Evolutionary conservation across 164 flowering plant genomes (phyloP), one percentile per base, ranked within the genome.

Genomic region (Vitis labrusca): DNA sequence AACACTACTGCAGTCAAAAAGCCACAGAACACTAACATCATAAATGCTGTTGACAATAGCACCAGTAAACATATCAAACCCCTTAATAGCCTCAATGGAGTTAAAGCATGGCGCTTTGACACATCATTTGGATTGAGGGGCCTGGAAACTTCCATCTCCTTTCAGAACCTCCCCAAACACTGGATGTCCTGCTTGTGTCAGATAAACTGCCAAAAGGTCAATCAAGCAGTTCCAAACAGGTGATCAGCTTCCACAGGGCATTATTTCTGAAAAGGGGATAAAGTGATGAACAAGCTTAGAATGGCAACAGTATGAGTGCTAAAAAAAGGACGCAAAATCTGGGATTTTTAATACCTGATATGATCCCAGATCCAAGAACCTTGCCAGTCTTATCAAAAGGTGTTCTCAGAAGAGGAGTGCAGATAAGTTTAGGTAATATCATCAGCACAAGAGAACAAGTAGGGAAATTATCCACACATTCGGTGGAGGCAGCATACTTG

Each of bases 1-100:
- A 89, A 64, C 50, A 79, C 0, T 12, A 85, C 79, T 51, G 85
- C 80, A 17, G 79, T 65, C 17, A 80, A 13, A 23, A 87, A 86
- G 19, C 83, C 90, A 63, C 71, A 84, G 79, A 73, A 93, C 29
- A 91, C 85, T 48, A 91, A 44, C 71, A 85, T 86, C 86, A 85
- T 81, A 73, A 88, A 90, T 29, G 98, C 98, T 10, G 98, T 86
- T 60, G 80, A 84, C 64, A 95, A 76, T 44, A 90, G 70, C 65
- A 93, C 85, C 16, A 76, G 9, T 61, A 95, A 79, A 78, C 99
- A 95, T 54, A 89, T 23, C 5, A 91, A 3, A 69, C 99, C 99
- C 82, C 97, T 84, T 44, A 88, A 11, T 29, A 83, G 44, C 82
- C 90, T 85, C 2, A 85, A 44, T 47, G 85, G 89, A 68, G 92